Evolutionary conservation across 2,329 filamentous ascomycete species (phyloP).

Genomic region (Thelonectria discophora): DNA sequence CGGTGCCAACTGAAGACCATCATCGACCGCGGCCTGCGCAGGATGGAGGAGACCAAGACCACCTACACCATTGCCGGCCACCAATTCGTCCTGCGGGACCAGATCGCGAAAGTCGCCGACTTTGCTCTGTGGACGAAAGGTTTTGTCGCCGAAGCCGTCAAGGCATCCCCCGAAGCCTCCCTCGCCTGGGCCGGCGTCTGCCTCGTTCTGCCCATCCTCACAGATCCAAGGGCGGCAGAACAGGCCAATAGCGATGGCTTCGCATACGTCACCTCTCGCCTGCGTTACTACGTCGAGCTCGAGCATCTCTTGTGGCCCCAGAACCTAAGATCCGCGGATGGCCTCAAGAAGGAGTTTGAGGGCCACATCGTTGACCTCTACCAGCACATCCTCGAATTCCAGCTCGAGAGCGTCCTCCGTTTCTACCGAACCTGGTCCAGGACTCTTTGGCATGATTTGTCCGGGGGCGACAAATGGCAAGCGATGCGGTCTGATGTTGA

Average conservation of each 20-base stretch:
- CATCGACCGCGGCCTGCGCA: constrained; percentile 26
- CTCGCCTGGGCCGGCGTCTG: constrained; percentile 49
- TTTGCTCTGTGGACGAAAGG: constrained; percentile 37
- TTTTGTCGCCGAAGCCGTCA: constrained; percentile 41
- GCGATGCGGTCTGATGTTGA: not conserved
- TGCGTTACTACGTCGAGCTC: constrained; percentile 44
- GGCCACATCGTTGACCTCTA: constrained; percentile 43
- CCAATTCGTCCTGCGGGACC: constrained; percentile 32
- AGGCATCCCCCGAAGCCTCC: constrained; percentile 44
- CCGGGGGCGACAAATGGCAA: not conserved
- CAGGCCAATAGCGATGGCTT: constrained; percentile 47
- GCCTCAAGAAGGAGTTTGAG: constrained; percentile 18
- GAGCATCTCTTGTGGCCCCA: constrained; percentile 37
- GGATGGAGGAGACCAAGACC: constrained; percentile 30
- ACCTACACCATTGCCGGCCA: constrained; percentile 33
- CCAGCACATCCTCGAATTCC: constrained; percentile 47
- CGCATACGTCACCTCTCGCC: constrained; percentile 44
- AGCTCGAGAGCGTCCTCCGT: constrained; percentile 45
- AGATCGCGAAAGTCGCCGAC: constrained; percentile 34
- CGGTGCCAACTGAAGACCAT: constrained; percentile 15
- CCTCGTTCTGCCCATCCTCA: constrained; percentile 48
- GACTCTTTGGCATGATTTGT: not conserved
- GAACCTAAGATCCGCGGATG: constrained; percentile 5
- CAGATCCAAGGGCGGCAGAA: constrained; percentile 40
- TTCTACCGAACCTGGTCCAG: constrained; percentile 36